phyloP scores from a whole-genome alignment of 2,329 filamentous ascomycete species.

The Paramyrothecium roridum region DNA sequence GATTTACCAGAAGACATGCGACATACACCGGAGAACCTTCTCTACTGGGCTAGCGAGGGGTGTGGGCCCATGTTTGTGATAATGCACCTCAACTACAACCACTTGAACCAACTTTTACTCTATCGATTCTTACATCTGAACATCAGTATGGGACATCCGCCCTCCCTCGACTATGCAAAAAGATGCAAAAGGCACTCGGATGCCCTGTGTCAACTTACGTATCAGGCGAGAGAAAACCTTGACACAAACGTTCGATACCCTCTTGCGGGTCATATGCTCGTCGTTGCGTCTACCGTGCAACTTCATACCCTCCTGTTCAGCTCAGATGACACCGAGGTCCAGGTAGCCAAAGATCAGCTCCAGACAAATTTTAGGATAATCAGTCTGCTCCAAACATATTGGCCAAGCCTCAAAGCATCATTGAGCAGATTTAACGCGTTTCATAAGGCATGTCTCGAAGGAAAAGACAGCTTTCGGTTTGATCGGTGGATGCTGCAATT shows the following conservation, averaged over 20 bases:
- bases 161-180: slow-evolving; percentile 23
- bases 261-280: slow-evolving; percentile 42
- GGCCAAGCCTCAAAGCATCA: slow-evolving; percentile 22
- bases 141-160: slow-evolving; percentile 17
- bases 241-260: slow-evolving; percentile 38
- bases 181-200: slow-evolving; percentile 37
- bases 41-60: slow-evolving; percentile 29
- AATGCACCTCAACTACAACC: slow-evolving; percentile 43
- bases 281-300: slow-evolving; percentile 43
- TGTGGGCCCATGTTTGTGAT: slow-evolving; percentile 40
- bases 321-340: slow-evolving; percentile 29
- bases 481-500: slow-evolving; percentile 11
- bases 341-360: slow-evolving; percentile 28
- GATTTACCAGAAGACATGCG: slow-evolving; percentile 31
- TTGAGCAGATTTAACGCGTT: slow-evolving; percentile 6
- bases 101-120: slow-evolving; percentile 43
- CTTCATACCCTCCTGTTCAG: slow-evolving; percentile 42
- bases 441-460: slow-evolving; percentile 7
- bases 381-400: slow-evolving; percentile 34
- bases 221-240: slow-evolving; percentile 29
- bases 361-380: slow-evolving; percentile 43
- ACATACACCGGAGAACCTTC: slow-evolving; percentile 35
- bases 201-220: slow-evolving; percentile 35
- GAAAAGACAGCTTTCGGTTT: slow-evolving; percentile 4
- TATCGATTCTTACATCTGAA: slow-evolving; percentile 37